Conservation (phyloP, 805 yeast species). For the Starmerella ratchasimensis region DNA sequence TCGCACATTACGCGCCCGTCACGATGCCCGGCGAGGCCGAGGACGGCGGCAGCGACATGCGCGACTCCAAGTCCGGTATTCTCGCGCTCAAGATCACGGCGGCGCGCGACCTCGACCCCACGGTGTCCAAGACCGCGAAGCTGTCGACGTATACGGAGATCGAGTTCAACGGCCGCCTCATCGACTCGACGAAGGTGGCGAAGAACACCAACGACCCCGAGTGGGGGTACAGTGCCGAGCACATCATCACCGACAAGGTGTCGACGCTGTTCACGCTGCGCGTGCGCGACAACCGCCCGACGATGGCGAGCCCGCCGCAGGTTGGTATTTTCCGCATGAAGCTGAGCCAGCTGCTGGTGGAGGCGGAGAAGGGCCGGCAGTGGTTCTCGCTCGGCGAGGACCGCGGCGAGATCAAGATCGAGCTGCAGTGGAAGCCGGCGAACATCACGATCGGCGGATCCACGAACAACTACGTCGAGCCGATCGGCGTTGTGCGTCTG, state of each 20-base stretch:
- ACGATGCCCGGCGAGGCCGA: conserved; percentile 29
- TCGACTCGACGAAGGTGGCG: conserved; percentile 42
- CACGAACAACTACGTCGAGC: conserved; percentile 80
- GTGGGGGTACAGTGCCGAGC: conserved; percentile 51
- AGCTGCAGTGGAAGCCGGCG: conserved; percentile 79
- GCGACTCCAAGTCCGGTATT: conserved; percentile 90
- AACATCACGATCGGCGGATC: conserved; percentile 43
- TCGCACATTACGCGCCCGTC: conserved; percentile 64
- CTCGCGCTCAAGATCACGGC: conserved; percentile 51
- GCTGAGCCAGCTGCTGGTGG: conserved; percentile 50
- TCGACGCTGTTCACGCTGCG: conserved; percentile 54
- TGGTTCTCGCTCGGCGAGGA: conserved; percentile 61
- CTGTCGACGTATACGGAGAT: conserved; percentile 59
- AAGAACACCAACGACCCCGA: conserved; percentile 54
- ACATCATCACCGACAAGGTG: conserved; percentile 58
- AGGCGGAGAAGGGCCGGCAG: conserved; percentile 59
- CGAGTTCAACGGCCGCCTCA: conserved; percentile 45
- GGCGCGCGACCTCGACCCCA: conserved; percentile 40
- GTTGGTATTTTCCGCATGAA: conserved; percentile 42
- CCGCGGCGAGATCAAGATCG: conserved; percentile 55
- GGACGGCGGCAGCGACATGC: conserved; percentile 46
- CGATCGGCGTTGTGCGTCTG: conserved; percentile 81
- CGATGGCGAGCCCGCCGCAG: conserved; percentile 41
- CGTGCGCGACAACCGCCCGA: conserved; percentile 47
- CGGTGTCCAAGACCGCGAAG: conserved; percentile 34